These are phyloP conservation scores for Mortierella sp. DNA, from an alignment of 371 early-diverging fungal genomes.

Conservation along the genomic window DNA sequence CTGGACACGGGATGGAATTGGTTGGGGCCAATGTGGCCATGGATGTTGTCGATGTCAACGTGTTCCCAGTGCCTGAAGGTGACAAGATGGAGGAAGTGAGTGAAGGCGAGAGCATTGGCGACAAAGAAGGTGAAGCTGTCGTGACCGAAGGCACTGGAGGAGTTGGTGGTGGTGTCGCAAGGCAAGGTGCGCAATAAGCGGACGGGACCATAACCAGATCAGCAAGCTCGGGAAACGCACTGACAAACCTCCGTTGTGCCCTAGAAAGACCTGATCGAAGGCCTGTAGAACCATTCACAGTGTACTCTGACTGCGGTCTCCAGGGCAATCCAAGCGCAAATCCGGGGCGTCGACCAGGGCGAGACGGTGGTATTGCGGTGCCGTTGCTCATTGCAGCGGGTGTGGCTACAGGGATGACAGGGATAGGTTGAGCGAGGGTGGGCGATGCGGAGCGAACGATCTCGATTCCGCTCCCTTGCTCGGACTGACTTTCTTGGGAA, in stretches of 20 bases:
- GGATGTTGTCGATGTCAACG: slow-evolving; percentile 9
- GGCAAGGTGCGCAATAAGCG: slow-evolving; percentile 31
- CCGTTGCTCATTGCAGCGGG: no score
- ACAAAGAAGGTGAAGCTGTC: background rate
- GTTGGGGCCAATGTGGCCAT: slow-evolving; percentile 1
- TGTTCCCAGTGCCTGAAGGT: slow-evolving; percentile 16
- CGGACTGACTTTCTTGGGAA: background rate
- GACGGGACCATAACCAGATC: slow-evolving; percentile 29
- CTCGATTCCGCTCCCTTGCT: background rate
- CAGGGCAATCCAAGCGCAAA: slow-evolving; percentile 34
- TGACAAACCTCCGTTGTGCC: slow-evolving; percentile 25
- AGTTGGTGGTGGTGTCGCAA: slow-evolving; percentile 33
- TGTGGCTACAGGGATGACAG: background rate
- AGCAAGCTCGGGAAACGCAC: slow-evolving; percentile 40
- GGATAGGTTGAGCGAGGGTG: background rate
- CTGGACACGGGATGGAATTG: slow-evolving; percentile 11
- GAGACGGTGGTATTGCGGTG: background rate
- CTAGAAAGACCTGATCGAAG: slow-evolving; percentile 18
- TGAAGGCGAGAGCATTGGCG: no score
- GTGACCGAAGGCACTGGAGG: slow-evolving; percentile 5
- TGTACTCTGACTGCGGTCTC: slow-evolving; percentile 40
- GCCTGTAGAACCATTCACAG: slow-evolving; percentile 9
- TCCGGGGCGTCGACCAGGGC: slow-evolving; percentile 8
- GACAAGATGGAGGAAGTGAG: slow-evolving; percentile 4
- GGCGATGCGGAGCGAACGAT: slow-evolving; percentile 4